Conservation (phyloP, 202 grass and related monocot genomes). For the Brachypodium distachyon region DNA sequence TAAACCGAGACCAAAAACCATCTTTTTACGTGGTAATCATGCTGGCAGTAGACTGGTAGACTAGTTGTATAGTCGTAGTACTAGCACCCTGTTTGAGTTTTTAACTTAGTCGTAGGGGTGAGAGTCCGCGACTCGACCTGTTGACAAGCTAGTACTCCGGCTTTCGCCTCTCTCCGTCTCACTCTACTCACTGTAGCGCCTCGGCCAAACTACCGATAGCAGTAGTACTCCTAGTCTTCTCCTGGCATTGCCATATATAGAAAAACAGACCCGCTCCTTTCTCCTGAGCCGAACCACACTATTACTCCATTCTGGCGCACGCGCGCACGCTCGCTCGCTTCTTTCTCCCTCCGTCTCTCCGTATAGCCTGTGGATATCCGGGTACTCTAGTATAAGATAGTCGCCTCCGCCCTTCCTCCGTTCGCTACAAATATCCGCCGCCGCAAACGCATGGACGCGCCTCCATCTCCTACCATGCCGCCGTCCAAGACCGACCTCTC, state of each 20-base stretch:
- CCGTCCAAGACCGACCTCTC: slow-evolving; percentile 45
- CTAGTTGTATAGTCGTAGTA: neutral
- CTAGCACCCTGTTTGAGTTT: neutral
- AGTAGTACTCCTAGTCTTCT: neutral
- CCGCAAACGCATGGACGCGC: slow-evolving; percentile 7
- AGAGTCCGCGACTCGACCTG: neutral
- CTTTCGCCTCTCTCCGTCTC: too few species aligned
- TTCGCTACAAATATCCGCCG: neutral
- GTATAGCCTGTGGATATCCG: neutral
- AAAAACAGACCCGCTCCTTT: slow-evolving; percentile 11
- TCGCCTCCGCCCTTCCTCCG: neutral
- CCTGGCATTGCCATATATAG: slow-evolving; percentile 38
- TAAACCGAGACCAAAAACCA: too few species aligned
- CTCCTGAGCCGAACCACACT: neutral
- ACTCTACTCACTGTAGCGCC: neutral
- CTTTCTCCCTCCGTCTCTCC: neutral
- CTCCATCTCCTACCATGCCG: neutral
- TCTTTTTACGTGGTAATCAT: too few species aligned
- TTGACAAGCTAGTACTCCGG: neutral
- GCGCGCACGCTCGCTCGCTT: neutral
- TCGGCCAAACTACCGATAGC: neutral
- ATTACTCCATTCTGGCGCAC: neutral
- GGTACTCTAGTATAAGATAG: too few species aligned
- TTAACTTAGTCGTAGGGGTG: neutral
- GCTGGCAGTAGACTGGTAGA: neutral